phyloP scores from a whole-genome alignment of 2,329 filamentous ascomycete genomes.

The Trichophyton equinum region DNA sequence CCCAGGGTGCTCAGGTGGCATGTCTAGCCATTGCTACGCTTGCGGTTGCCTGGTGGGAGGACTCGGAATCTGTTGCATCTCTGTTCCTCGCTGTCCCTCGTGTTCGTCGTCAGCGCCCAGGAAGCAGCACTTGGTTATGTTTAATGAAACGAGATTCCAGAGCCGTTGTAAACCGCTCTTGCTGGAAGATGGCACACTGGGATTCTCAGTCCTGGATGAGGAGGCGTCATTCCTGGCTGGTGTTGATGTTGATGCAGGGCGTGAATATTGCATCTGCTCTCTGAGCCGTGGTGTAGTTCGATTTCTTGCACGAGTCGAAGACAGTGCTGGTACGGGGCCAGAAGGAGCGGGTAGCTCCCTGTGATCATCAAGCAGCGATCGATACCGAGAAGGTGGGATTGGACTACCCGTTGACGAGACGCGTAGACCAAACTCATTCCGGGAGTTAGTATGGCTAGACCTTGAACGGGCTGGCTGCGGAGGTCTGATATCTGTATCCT shows the following conservation, averaged over 20 bases:
- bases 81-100: background rate
- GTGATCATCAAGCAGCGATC: background rate
- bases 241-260: background rate
- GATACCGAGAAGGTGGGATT: background rate
- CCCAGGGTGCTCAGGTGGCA: background rate
- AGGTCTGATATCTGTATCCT: background rate
- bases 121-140: background rate
- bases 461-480: background rate
- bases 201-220: background rate
- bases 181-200: background rate
- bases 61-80: background rate
- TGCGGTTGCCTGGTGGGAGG: background rate
- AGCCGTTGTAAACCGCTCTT: background rate
- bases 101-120: conserved; percentile 1
- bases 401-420: background rate
- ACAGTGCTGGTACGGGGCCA: background rate
- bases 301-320: background rate
- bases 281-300: background rate
- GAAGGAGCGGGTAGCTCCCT: background rate
- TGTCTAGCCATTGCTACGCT: background rate
- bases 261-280: background rate
- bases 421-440: background rate
- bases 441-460: background rate
- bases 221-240: background rate
- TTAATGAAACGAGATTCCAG: background rate